Conservation (phyloP, 257 asterid genomes). For the Rehmannia glutinosa region DNA sequence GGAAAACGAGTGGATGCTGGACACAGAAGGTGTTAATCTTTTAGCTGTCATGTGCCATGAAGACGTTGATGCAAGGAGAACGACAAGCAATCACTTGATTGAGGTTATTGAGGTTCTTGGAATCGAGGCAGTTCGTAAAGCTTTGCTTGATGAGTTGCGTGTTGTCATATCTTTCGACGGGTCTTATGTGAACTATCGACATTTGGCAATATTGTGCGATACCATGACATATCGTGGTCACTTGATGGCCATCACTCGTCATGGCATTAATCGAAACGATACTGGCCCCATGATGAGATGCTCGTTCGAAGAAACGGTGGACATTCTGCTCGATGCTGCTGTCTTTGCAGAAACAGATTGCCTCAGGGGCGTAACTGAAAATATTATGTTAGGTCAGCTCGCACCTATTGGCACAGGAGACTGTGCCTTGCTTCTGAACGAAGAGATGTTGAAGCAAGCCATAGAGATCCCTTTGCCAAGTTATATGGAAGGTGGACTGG, state of each 20-base stretch:
- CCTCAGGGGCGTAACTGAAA: conserved; percentile 95
- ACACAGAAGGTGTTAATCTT: conserved; percentile 96
- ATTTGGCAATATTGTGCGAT: conserved; percentile 91
- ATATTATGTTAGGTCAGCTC: conserved; percentile 96
- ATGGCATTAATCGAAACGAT: conserved; percentile 91
- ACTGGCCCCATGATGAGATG: conserved; percentile 99
- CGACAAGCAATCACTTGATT: conserved; percentile 93
- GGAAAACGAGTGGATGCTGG: conserved; percentile 97
- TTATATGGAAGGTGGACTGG: conserved; percentile 89
- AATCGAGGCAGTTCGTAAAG: conserved; percentile 92
- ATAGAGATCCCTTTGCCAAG: conserved; percentile 90
- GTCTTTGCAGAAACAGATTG: conserved; percentile 84
- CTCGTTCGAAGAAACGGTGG: conserved; percentile 97
- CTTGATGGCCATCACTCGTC: conserved; percentile 99
- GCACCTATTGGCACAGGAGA: conserved; percentile 99
- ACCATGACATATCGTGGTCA: conserved; percentile 99
- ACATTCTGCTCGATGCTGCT: conserved; percentile 97
- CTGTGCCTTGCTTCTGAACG: conserved; percentile 78
- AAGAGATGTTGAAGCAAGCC: conserved; percentile 91
- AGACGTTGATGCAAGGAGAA: conserved; percentile 85
- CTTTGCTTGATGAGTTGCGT: conserved; percentile 93
- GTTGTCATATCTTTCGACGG: conserved; percentile 98
- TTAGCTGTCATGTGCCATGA: conserved; percentile 93
- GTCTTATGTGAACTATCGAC: conserved; percentile 93
- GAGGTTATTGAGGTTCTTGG: conserved; percentile 98